Evolutionary conservation across 176 grass and related monocot species (phyloP).

Genomic region (Panicum miliaceum): DNA sequence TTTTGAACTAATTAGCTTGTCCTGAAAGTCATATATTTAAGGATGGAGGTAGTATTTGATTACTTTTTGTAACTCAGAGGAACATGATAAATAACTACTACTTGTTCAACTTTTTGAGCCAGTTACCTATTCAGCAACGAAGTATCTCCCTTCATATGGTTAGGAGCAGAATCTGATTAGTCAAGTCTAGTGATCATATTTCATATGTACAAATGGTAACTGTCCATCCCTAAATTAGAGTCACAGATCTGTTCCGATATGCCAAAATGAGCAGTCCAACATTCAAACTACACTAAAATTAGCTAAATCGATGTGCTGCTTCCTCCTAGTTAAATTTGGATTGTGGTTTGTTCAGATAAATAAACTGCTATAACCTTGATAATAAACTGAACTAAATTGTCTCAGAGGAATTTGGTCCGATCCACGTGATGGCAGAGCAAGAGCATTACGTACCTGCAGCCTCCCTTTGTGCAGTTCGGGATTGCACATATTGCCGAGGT

Average conservation of each 20-base stretch:
- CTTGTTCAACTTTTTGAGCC: not conserved
- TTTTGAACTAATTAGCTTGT: too few species aligned
- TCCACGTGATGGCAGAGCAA: not conserved
- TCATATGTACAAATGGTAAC: not conserved
- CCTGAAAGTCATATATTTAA: too few species aligned
- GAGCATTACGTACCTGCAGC: slow-evolving; percentile 71
- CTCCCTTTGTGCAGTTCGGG: slow-evolving; percentile 84
- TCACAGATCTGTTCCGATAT: not conserved
- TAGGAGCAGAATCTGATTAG: not conserved
- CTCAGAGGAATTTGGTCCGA: not conserved
- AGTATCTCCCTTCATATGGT: not conserved
- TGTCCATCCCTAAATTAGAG: not conserved
- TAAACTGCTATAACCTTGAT: not conserved
- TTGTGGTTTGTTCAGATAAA: not conserved
- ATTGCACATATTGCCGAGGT: slow-evolving; percentile 93
- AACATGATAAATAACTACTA: not conserved
- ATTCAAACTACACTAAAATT: not conserved
- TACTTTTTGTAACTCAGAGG: not conserved
- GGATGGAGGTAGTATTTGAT: not conserved
- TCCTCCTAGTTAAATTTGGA: not conserved
- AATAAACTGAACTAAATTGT: not conserved
- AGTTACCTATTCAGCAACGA: not conserved
- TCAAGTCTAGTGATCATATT: not conserved
- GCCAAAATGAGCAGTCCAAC: not conserved
- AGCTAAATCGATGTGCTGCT: not conserved